Percentiles rank a stretch among this genome's conserved stretches.
Evolutionary conservation across 2,329 filamentous ascomycete genomes (phyloP).

Genomic region (Exophiala spinifera): DNA sequence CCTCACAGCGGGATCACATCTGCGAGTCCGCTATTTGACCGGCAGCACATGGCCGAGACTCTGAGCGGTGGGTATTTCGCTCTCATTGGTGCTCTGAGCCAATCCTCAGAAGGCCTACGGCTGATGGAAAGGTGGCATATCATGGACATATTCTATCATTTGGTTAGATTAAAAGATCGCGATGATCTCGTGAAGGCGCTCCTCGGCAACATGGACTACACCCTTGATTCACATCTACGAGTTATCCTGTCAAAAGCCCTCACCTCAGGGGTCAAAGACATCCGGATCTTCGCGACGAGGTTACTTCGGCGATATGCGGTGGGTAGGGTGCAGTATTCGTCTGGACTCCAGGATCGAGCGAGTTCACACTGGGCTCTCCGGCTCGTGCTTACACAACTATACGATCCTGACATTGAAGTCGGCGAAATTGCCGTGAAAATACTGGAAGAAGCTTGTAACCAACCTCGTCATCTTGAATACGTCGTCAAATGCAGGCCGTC

Average conservation of each 20-base stretch:
- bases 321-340: constrained; percentile 46
- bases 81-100: constrained; percentile 82
- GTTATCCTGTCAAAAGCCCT: constrained; percentile 92
- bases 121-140: constrained; percentile 96
- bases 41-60: constrained; percentile 77
- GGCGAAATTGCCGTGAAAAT: constrained; percentile 97
- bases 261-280: constrained; percentile 84
- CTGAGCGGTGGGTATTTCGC: constrained; percentile 91
- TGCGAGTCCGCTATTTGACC: constrained; percentile 83
- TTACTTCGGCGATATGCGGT: constrained; percentile 83
- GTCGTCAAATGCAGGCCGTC: constrained; percentile 95
- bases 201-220: constrained; percentile 89
- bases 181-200: constrained; percentile 88
- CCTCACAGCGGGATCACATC: constrained; percentile 68
- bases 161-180: constrained; percentile 84
- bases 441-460: constrained; percentile 93
- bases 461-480: constrained; percentile 84
- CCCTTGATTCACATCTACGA: constrained; percentile 79
- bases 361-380: constrained; percentile 95
- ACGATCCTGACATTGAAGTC: constrained; percentile 95
- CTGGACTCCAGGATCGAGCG: constrained; percentile 42
- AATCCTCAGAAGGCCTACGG: constrained; percentile 74
- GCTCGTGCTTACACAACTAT: constrained; percentile 94
- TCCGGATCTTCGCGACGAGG: constrained; percentile 85
- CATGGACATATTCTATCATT: constrained; percentile 99